phyloP scores from a whole-genome alignment of 768 basidiomycete species.

The Pisolithus tinctorius region DNA sequence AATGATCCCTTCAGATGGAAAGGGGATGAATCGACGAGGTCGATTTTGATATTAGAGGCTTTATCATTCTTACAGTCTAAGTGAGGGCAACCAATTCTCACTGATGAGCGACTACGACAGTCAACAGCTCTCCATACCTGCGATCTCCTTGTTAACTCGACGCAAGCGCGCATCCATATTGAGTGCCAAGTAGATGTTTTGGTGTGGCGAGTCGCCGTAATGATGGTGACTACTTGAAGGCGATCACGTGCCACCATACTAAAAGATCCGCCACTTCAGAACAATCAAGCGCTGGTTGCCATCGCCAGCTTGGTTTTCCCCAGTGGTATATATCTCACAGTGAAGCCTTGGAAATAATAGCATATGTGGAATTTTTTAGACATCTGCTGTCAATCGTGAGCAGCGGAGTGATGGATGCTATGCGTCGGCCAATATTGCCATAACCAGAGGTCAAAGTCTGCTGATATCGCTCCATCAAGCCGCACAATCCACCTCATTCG shows the following conservation, averaged over 20 bases:
- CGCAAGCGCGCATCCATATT: slow-evolving; percentile 83
- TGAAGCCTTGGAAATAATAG: too few relatives aligned
- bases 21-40: slow-evolving; percentile 81
- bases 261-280: too few relatives aligned
- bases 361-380: too few relatives aligned
- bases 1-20: slow-evolving; percentile 92
- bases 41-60: slow-evolving; percentile 78
- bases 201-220: not conserved
- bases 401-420: too few relatives aligned
- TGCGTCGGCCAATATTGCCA: too few relatives aligned
- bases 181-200: not conserved
- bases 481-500: not conserved
- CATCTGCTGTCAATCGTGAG: too few relatives aligned
- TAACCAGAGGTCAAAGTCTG: not conserved
- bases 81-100: slow-evolving; percentile 6
- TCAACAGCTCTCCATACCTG: slow-evolving; percentile 41
- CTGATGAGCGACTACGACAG: not conserved
- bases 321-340: too few relatives aligned
- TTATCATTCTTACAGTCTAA: slow-evolving; percentile 95
- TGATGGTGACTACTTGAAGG: too few relatives aligned
- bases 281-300: too few relatives aligned
- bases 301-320: too few relatives aligned
- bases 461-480: not conserved
- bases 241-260: too few relatives aligned
- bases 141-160: slow-evolving; percentile 91